Percentiles rank a stretch among this genome's conserved stretches.
These are phyloP conservation scores for Ceratocystis papillata DNA, from an alignment of 2,329 filamentous ascomycete species.

Conservation along the genomic window DNA sequence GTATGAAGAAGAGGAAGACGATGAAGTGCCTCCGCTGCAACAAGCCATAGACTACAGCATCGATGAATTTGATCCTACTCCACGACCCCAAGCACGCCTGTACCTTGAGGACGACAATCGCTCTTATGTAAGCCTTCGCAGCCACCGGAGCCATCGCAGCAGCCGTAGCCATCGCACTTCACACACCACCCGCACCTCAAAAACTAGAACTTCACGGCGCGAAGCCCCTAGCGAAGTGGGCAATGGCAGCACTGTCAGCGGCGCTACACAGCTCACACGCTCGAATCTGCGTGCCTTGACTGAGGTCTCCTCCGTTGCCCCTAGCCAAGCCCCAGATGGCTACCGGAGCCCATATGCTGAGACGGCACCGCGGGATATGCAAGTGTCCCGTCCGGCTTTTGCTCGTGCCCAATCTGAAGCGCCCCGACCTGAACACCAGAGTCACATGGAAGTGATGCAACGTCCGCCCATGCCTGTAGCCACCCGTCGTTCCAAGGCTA, in stretches of 20 bases:
- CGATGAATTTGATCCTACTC: constrained; percentile 28
- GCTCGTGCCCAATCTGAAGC: constrained; percentile 29
- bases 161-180: constrained; percentile 28
- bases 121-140: constrained; percentile 33
- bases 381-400: constrained; percentile 29
- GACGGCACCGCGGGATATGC: constrained; percentile 31
- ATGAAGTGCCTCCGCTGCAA: constrained; percentile 25
- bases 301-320: constrained; percentile 41
- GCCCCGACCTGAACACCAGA: constrained; percentile 35
- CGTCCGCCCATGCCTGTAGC: constrained; percentile 13
- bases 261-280: constrained; percentile 37
- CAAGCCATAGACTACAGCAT: constrained; percentile 29
- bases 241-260: constrained; percentile 27
- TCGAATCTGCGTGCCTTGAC: constrained; percentile 44
- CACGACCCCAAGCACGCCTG: constrained; percentile 19
- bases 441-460: constrained; percentile 29
- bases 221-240: constrained; percentile 24
- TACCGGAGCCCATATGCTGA: constrained; percentile 37
- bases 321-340: constrained; percentile 31
- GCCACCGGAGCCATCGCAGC: constrained; percentile 25
- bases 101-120: constrained; percentile 33
- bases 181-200: constrained; percentile 9
- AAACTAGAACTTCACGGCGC: constrained; percentile 26
- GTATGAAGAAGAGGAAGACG: constrained; percentile 23
- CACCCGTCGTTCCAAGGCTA: constrained; percentile 31